Base-by-base conservation (phyloP, 2,329 filamentous ascomycete genomes). In the Peltaster fructicola region DNA sequence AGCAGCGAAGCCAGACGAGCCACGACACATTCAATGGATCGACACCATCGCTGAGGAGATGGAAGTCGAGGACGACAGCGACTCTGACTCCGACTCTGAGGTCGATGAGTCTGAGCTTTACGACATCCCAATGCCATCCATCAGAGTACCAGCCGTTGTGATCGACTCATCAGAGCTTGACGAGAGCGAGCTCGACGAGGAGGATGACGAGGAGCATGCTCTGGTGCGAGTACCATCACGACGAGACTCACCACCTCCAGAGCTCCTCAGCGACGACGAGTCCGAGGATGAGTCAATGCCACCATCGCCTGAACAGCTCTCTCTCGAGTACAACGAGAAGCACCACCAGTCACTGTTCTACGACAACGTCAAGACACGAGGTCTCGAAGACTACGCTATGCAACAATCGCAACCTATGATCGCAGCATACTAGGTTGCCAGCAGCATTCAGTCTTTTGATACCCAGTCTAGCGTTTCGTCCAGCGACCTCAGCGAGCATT, bases 21-120 rank as follows among this genome's bases (percentile, higher is more conserved):
- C 59, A 34, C 68, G 67, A 51, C 79, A 79, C 57, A 70, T 91
- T 41, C 76, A 85, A 62, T 92, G 81, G 80, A 78, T 79, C 45
- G 79, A 90, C 51, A 63, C 68, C 28, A 66, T 84, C 35, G 63
- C 67, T 32, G 77, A 84, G 52, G 73, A 79, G 48, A 71, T 80
- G 33, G 73, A 81, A 37, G 71, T 76, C 38, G 71, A 78, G 37
- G 65, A 66, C 36, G 59, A 61, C 36, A 31, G 52, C 45, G 50
- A 53, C 29, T 44, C 43, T 11, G 46, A 50, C 30, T 57, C 53
- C 19, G 57, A 61, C 37, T 24, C 32, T 17, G 47, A 49, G 21
- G 38, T 35, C 17, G 63, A 68, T 27, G 66, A 60, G 8, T 59
- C 53, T 6, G 58, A 62, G 17, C 52, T 57, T 41, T 62, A 63